Evolutionary conservation across 768 basidiomycete species (phyloP).

Genomic region (Auricularia sp.): DNA sequence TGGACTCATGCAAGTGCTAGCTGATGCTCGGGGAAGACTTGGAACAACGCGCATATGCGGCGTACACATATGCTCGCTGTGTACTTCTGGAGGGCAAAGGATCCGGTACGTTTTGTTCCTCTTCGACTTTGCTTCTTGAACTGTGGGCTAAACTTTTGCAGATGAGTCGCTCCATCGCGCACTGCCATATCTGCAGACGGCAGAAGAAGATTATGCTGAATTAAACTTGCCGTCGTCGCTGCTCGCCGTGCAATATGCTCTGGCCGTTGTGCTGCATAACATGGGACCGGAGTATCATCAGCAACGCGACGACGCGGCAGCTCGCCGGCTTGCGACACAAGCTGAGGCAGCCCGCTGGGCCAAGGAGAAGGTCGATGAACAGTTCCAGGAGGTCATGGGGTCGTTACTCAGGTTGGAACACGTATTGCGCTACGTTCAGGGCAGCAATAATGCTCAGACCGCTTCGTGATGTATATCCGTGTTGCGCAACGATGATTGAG

Average conservation of each 20-base stretch:
- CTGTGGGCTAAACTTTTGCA: slow-evolving; percentile 17
- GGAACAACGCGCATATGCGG: slow-evolving; percentile 68
- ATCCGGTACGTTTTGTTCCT: slow-evolving; percentile 2
- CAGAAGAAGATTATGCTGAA: slow-evolving; percentile 53
- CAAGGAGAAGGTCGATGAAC: slow-evolving; percentile 17
- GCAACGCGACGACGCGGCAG: slow-evolving; percentile 44
- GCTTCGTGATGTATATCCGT: not conserved
- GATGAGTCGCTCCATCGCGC: slow-evolving; percentile 41
- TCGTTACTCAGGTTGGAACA: slow-evolving; percentile 50
- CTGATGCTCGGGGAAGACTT: slow-evolving; percentile 60
- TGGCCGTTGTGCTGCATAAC: slow-evolving; percentile 65
- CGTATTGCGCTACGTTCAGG: slow-evolving; percentile 29
- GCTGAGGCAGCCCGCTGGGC: slow-evolving; percentile 15
- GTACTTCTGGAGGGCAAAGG: slow-evolving; percentile 38
- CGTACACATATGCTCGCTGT: slow-evolving; percentile 64
- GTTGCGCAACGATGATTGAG: not conserved
- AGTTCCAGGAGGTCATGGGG: slow-evolving; percentile 43
- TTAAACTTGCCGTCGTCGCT: slow-evolving; percentile 50
- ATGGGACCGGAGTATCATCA: slow-evolving; percentile 34
- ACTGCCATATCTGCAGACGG: slow-evolving; percentile 46
- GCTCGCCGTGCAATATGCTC: slow-evolving; percentile 61
- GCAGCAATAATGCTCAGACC: not conserved
- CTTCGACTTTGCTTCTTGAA: not conserved
- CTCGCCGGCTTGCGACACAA: slow-evolving; percentile 37
- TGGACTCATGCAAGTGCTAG: slow-evolving; percentile 23